Evolutionary conservation across 192 early-diverging fungal genomes (phyloP), one percentile per base, ranked within the genome.

Genomic region (Umbelopsis sp.): DNA sequence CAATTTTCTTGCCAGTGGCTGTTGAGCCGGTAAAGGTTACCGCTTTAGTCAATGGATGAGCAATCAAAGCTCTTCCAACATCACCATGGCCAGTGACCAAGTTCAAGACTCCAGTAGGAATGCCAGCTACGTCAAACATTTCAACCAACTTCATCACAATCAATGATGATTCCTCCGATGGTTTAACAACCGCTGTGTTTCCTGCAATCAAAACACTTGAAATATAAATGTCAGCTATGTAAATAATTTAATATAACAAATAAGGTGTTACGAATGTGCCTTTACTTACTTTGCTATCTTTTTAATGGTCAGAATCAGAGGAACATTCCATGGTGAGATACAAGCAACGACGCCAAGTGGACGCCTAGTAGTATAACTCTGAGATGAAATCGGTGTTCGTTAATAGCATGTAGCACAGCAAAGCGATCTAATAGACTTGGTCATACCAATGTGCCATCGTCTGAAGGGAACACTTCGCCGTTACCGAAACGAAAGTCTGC

Each of bases 1-100:
- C 80, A 45, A 88, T 78, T 17, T 44, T 67, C 21, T 77, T 45
- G 31, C 86, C 86, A 4, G 85, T 88, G 12, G 68, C 74, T 20
- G 88, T 85, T 21, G 83, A 84, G 26, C 87, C 87, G 10, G 88
- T 91, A 71, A 91, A 88, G 0, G 86, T 86, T 1, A 62, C 56
- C 10, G 56, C 56, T 14, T 62, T 62, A 12, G 31, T 34, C 31
- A 62, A 32, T 16, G 56, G 56, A 34, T 62, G 56, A 12, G 26
- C 56, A 34, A 62, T 34, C 31, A 62, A n/a, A 36, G 56, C 56
- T 62, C 26, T 10, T 3, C 56, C 56, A 12, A 62, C 56, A 62
- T 62, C 56, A 34, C 56, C 31, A 34, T 62, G 56, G 12, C 56
- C 56, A 6, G 56, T 62, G 17, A 34, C 29, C 17, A 62, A 20